Evolutionary conservation across 1,139 yeast species (phyloP).

Genomic region (Arxiozyma telluris): DNA sequence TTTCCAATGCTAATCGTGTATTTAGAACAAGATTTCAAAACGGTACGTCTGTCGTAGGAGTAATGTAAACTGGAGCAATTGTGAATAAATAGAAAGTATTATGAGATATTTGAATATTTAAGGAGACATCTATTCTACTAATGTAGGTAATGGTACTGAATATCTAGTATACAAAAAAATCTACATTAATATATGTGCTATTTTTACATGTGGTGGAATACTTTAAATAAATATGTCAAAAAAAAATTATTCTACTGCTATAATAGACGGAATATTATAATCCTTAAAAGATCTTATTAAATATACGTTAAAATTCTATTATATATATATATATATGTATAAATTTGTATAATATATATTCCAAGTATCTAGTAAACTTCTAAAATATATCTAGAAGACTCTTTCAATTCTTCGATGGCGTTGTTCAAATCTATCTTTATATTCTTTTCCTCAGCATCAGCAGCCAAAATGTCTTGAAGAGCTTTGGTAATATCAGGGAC

Average conservation of each 20-base stretch:
- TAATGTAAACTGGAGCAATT: background rate
- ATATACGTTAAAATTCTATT: background rate
- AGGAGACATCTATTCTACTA: background rate
- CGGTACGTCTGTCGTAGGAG: constrained; percentile 81
- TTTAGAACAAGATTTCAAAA: constrained; percentile 92
- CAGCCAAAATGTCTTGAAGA: constrained; percentile 65
- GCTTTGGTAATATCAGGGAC: constrained; percentile 95
- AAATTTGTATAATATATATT: background rate
- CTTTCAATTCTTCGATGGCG: constrained; percentile 89
- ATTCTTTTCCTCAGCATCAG: constrained; percentile 64
- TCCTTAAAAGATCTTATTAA: background rate
- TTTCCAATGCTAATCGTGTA: constrained; percentile 90
- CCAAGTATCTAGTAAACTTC: constrained; percentile 62
- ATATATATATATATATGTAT: background rate
- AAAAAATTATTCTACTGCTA: background rate
- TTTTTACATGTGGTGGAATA: background rate
- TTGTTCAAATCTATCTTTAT: constrained; percentile 61
- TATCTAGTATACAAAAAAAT: no score
- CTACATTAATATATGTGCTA: no score
- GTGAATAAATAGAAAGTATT: background rate
- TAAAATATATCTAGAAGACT: constrained; percentile 80
- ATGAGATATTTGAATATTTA: background rate
- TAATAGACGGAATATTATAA: background rate
- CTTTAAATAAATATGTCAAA: no score
- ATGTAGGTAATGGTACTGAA: background rate